phyloP scores from a whole-genome alignment of 768 basidiomycete species.

The Tricholoma flavovirens region DNA sequence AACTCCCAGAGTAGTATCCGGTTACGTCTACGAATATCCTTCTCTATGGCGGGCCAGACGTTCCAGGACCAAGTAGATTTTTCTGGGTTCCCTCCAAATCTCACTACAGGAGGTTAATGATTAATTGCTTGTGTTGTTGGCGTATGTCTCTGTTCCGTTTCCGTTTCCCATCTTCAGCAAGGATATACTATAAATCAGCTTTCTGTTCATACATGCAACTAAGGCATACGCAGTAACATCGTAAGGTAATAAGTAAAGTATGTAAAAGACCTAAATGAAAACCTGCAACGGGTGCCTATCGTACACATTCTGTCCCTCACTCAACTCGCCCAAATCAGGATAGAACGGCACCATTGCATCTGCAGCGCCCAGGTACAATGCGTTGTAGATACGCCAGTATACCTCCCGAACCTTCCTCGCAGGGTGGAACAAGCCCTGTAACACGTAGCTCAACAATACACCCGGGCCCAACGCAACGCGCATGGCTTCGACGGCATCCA shows the following conservation, averaged over 20 bases:
- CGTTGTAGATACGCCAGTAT: conserved; percentile 96
- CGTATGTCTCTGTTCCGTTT: background rate
- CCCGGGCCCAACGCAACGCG: conserved; percentile 93
- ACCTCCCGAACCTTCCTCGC: conserved; percentile 96
- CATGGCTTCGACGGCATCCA: conserved; percentile 99
- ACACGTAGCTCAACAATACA: conserved; percentile 82
- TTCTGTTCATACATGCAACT: background rate
- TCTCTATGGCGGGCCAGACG: conserved; percentile 56
- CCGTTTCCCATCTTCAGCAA: conserved; percentile 2
- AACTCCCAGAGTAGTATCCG: conserved; percentile 67
- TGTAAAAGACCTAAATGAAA: conserved; percentile 52
- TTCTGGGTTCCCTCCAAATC: conserved; percentile 74
- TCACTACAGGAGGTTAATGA: conserved; percentile 48
- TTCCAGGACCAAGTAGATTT: conserved; percentile 95
- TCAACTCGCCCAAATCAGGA: conserved; percentile 84
- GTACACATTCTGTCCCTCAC: conserved; percentile 87
- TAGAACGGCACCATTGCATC: conserved; percentile 96
- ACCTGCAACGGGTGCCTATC: conserved; percentile 80
- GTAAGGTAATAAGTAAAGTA: conserved; percentile 12
- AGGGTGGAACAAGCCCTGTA: conserved; percentile 96
- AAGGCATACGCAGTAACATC: background rate
- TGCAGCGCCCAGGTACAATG: conserved; percentile 83
- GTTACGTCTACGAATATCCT: conserved; percentile 81
- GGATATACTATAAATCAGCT: conserved; percentile 5
- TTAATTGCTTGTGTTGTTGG: conserved; percentile 4